These are phyloP conservation scores for Delonix regia DNA, from an alignment of 306 rosid species.

Conservation along the genomic window DNA sequence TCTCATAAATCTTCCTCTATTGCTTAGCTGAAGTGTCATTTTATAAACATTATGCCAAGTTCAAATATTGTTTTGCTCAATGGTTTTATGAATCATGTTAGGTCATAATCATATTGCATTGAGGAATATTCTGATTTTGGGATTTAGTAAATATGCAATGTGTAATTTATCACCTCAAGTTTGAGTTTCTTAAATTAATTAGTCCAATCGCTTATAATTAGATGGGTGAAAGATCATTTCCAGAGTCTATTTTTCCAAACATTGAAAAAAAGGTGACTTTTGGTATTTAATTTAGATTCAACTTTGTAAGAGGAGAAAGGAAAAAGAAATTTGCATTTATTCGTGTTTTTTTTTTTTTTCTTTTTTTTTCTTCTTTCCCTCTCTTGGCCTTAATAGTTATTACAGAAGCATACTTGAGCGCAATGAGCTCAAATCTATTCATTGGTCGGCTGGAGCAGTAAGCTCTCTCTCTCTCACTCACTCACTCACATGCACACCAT, in stretches of 20 bases:
- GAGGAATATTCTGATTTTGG: conserved; percentile 13
- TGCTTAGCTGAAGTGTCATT: conserved; percentile 5
- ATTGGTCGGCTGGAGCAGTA: conserved; percentile 92
- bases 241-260: not conserved
- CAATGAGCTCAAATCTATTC: conserved; percentile 75
- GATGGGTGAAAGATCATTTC: not conserved
- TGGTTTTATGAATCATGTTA: conserved; percentile 12
- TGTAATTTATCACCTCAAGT: not conserved
- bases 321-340: not conserved
- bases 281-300: conserved; percentile 7
- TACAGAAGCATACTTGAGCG: conserved; percentile 85
- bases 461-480: conserved; percentile 45
- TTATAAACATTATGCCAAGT: conserved; percentile 8
- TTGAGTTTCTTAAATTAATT: conserved; percentile 17
- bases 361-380: conserved; percentile 24
- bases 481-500: not conserved
- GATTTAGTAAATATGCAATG: conserved; percentile 20
- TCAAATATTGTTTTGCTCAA: conserved; percentile 18
- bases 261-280: not conserved
- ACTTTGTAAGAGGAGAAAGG: not conserved
- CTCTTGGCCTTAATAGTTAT: conserved; percentile 59
- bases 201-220: not conserved
- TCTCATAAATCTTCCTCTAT: conserved; percentile 12
- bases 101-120: conserved; percentile 18
- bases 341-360: conserved; percentile 8